Base-by-base conservation (phyloP, 1,284 basidiomycete species). In the Kalmanozyma brasiliensis region DNA sequence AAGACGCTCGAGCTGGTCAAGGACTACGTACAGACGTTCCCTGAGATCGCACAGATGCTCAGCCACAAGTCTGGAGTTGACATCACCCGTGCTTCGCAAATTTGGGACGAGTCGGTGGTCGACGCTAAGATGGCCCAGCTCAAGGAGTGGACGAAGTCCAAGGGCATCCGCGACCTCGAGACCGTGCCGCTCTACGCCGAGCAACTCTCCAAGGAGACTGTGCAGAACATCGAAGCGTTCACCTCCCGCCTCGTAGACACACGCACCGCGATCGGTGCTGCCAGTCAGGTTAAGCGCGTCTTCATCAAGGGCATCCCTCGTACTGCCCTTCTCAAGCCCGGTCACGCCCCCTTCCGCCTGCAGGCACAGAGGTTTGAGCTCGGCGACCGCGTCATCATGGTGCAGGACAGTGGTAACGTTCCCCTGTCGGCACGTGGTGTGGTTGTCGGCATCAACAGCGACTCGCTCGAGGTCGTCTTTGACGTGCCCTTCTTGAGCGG, bases 361-460 rank as follows among this genome's bases (percentile, higher is more conserved):
- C 92, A 94, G 75, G 91, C 91, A 51, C 96, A 98, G 83, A 85
- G 84, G n/a, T 99, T 98, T 79, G 85, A 86, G 0, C 86, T 98
- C 3, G 95, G 95, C n/a, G 95, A 98, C 83, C 88, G 96, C 13
- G 94, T 98, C 34, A 90, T 91, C 24, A 95, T 95, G 90, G 93
- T 97, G 1, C 90, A 92, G 72, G 95, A 98, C 82, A 83, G 85
- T 14, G 95, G 95, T n/a, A 89, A 90, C 22, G 93, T 98, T 0
- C 94, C 94, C 0, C 85, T 98, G 10, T 89, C 90, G 2, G 90
- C 91, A 52, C 95, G 95, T 82, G 96, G 96, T 36, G 92, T 95
- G 9, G 93, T 98, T 16, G 88, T 98, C 49, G 93, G 94, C 5
- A 84, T 98, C 76, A 85, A 89, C 11, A 91, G 90, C 77, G 62